Evolutionary conservation across 805 yeast genomes (phyloP).

Genomic region (Phaffomyces opuntiae): DNA sequence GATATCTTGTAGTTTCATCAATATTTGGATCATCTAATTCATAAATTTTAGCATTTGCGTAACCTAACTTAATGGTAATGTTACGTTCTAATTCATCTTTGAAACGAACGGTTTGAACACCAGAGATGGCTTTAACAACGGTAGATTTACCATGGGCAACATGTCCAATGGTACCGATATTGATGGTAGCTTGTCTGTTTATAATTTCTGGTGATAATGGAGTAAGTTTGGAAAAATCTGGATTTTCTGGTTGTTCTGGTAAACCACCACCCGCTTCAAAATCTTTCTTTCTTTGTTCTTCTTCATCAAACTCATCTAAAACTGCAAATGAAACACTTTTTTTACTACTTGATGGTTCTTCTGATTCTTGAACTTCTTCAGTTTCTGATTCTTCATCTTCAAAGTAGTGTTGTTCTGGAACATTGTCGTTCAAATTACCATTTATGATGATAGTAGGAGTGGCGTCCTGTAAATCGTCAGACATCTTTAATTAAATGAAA

Average conservation of each 20-base stretch:
- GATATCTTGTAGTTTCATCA: slow-evolving; percentile 92
- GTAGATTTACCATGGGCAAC: slow-evolving; percentile 95
- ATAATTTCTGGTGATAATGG: slow-evolving; percentile 94
- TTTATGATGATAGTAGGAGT: slow-evolving; percentile 78
- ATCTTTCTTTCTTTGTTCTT: slow-evolving; percentile 72
- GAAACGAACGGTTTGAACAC: slow-evolving; percentile 98
- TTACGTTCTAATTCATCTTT: slow-evolving; percentile 98
- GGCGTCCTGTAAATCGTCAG: slow-evolving; percentile 77
- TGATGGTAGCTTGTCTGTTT: slow-evolving; percentile 97
- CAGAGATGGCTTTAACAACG: slow-evolving; percentile 93
- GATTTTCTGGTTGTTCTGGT: slow-evolving; percentile 91
- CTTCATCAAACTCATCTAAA: slow-evolving; percentile 61
- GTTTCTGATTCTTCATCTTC: slow-evolving; percentile 37
- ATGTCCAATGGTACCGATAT: slow-evolving; percentile 96
- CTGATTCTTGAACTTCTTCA: slow-evolving; percentile 31
- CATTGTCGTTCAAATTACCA: slow-evolving; percentile 38
- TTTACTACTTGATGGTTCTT: slow-evolving; percentile 32
- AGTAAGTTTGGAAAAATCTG: slow-evolving; percentile 73
- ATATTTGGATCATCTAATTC: slow-evolving; percentile 80
- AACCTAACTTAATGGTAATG: slow-evolving; percentile 96
- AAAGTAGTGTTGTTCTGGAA: slow-evolving; percentile 20
- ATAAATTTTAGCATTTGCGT: slow-evolving; percentile 97
- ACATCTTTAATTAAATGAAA: slow-evolving; percentile 33
- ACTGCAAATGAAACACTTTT: slow-evolving; percentile 82
- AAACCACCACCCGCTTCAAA: slow-evolving; percentile 98